phyloP scores from a whole-genome alignment of 495 filamentous ascomycete genomes.

The Penicillium nucicola region DNA sequence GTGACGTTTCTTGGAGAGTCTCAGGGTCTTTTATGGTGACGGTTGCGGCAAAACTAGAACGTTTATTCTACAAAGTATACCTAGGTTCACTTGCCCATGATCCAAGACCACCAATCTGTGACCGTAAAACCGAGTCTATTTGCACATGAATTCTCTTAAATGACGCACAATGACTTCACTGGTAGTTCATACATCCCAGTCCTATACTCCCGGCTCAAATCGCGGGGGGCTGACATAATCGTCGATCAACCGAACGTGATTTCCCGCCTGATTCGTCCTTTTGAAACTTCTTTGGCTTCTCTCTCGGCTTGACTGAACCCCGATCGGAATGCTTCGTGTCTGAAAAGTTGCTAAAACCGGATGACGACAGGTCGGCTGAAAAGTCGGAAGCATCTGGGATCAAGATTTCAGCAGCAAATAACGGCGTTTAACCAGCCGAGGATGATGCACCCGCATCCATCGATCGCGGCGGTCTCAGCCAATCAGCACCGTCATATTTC shows the following conservation, averaged over 20 bases:
- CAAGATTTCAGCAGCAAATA: constrained; percentile 19
- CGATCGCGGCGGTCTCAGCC: constrained; percentile 24
- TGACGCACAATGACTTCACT: constrained; percentile 31
- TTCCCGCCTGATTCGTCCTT: background rate
- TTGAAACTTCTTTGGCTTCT: background rate
- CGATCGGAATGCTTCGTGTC: constrained; percentile 6
- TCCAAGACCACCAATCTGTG: background rate
- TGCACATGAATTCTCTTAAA: background rate
- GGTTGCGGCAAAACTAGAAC: background rate
- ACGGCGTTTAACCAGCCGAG: constrained; percentile 33
- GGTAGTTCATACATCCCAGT: background rate
- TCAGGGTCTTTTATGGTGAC: constrained; percentile 4
- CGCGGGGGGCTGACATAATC: constrained; percentile 25
- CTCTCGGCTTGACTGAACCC: constrained; percentile 16
- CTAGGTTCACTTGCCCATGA: background rate
- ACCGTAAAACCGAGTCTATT: background rate
- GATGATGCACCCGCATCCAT: constrained; percentile 26
- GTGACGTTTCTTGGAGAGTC: background rate
- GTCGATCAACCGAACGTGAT: constrained; percentile 6
- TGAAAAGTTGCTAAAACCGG: background rate
- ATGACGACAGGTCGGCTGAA: constrained; percentile 28
- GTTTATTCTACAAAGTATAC: background rate
- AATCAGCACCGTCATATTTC: constrained; percentile 27
- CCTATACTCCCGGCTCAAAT: constrained; percentile 10
- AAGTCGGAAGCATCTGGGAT: constrained; percentile 17